phyloP scores from a whole-genome alignment of 257 asterid species.

The Pogostemon cablin region DNA sequence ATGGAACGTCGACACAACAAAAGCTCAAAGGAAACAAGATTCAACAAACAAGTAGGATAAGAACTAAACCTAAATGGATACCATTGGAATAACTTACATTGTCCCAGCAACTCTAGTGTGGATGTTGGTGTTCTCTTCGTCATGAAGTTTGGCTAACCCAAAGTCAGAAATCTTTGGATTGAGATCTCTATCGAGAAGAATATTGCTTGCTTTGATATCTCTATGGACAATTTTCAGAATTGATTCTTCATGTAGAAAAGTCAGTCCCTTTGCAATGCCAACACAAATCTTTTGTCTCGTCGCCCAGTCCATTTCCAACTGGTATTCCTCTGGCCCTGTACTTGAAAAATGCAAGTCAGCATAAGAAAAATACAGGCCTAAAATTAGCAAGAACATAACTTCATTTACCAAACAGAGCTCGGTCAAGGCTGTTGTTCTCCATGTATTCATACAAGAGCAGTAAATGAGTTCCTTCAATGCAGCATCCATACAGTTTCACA shows the following conservation, averaged over 20 bases:
- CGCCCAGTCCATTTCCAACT: constrained; percentile 52
- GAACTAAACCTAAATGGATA: constrained; percentile 8
- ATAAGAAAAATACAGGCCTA: background rate
- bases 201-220: constrained; percentile 63
- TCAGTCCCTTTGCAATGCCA: constrained; percentile 64
- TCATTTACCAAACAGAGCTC: constrained; percentile 54
- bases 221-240: constrained; percentile 64
- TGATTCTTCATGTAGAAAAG: constrained; percentile 73
- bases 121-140: constrained; percentile 63
- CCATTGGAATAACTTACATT: constrained; percentile 44
- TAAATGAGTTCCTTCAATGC: constrained; percentile 66
- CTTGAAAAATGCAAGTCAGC: background rate
- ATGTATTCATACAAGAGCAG: constrained; percentile 66
- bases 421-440: constrained; percentile 69
- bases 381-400: background rate
- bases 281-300: constrained; percentile 53
- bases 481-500: constrained; percentile 66
- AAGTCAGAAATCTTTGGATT: constrained; percentile 75
- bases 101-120: constrained; percentile 78
- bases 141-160: constrained; percentile 73
- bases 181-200: constrained; percentile 65
- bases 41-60: background rate
- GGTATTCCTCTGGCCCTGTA: constrained; percentile 55
- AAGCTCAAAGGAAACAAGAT: background rate
- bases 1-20: background rate